Evolutionary conservation across 2,329 filamentous ascomycete species (phyloP).

Genomic region (Pseudogymnoascus sp.): DNA sequence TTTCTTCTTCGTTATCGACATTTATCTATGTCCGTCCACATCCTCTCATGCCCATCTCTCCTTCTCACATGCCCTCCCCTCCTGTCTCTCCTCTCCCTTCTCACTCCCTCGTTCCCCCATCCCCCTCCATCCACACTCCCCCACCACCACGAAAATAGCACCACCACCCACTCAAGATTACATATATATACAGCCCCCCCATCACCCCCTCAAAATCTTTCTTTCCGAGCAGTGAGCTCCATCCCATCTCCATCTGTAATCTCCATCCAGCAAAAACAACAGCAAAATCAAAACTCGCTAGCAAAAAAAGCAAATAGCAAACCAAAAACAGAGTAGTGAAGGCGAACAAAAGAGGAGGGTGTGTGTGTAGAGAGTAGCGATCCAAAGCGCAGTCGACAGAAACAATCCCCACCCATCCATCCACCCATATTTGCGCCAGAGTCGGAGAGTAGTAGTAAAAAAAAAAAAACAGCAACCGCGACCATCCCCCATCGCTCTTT

Average conservation of each 20-base stretch:
- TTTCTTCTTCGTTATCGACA: not conserved
- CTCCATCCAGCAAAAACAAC: not conserved
- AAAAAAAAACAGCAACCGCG: not conserved
- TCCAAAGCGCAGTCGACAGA: not conserved
- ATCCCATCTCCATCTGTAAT: not conserved
- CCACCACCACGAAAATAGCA: not conserved
- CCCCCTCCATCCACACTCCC: not conserved
- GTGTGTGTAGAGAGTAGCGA: not conserved
- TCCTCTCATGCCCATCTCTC: not conserved
- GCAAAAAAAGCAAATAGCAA: not conserved
- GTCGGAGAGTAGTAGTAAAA: not conserved
- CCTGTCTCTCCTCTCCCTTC: not conserved
- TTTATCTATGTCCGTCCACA: not conserved
- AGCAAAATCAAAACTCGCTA: not conserved
- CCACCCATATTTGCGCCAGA: constrained; percentile 1
- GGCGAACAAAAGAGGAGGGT: not conserved
- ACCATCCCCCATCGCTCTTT: not conserved
- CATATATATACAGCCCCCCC: not conserved
- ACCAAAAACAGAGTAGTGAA: not conserved
- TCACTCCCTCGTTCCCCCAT: not conserved
- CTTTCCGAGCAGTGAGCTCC: not conserved
- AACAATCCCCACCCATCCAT: not conserved
- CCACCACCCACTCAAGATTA: constrained; percentile 1
- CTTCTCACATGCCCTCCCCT: not conserved
- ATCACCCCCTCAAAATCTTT: not conserved